Conservation (phyloP, 208 protist species). For the Crithidia bombi region DNA sequence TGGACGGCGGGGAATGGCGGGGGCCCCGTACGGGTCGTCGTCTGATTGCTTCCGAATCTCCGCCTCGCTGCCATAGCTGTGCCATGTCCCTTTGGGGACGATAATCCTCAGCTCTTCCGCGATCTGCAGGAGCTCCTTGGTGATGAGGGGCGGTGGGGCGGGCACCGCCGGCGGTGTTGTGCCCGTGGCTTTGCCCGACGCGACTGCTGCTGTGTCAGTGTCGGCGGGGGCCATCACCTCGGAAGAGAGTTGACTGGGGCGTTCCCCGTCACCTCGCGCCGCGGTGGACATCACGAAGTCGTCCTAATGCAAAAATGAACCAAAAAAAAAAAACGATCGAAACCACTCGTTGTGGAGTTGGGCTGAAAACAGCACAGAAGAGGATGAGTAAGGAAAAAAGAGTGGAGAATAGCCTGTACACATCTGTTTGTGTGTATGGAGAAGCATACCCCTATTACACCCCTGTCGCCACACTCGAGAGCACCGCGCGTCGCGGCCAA, state of each 20-base stretch:
- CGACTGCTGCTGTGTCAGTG: background rate
- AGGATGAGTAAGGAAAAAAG: no score
- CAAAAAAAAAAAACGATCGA: background rate
- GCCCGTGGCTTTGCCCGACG: slow-evolving; percentile 5
- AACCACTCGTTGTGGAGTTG: no score
- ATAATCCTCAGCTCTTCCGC: slow-evolving; percentile 65
- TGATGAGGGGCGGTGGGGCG: slow-evolving; percentile 44
- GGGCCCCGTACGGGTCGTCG: slow-evolving; percentile 12
- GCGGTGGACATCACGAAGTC: background rate
- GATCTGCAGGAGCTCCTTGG: slow-evolving; percentile 62
- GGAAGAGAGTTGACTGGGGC: slow-evolving; percentile 1
- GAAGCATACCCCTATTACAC: no score
- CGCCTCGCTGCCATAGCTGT: slow-evolving; percentile 79
- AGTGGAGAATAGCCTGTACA: no score
- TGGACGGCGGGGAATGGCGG: slow-evolving; percentile 47
- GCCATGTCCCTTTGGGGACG: slow-evolving; percentile 72
- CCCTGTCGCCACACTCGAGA: no score
- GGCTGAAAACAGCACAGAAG: no score
- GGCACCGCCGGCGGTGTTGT: background rate
- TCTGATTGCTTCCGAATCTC: slow-evolving; percentile 74
- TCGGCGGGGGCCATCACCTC: background rate
- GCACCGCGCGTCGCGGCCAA: no score
- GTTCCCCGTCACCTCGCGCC: background rate
- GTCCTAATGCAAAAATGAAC: no score
- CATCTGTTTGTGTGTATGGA: no score